phyloP scores from a whole-genome alignment of 2,329 filamentous ascomycete genomes.

The Ascochyta koolunga region DNA sequence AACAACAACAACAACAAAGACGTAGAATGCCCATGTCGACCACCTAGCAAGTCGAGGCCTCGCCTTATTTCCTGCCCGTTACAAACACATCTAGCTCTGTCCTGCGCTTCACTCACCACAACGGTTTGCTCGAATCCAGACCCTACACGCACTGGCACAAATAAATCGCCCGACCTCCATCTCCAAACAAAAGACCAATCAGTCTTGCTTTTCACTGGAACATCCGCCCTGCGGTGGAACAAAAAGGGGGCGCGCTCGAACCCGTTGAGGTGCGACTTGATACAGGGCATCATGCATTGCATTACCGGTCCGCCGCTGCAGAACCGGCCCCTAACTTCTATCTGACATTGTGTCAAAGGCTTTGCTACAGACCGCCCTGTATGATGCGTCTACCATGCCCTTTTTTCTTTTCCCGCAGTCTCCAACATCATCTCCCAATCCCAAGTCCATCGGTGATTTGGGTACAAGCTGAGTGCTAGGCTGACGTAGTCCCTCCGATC shows the following conservation, averaged over 20 bases:
- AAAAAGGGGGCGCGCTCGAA: slow-evolving; percentile 1
- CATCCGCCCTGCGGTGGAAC: slow-evolving; percentile 13
- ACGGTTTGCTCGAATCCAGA: not conserved
- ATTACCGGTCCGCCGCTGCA: not conserved
- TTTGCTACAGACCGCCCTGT: not conserved
- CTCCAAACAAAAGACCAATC: slow-evolving; percentile 8
- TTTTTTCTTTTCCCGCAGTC: slow-evolving; percentile 1
- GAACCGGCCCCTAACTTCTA: not conserved
- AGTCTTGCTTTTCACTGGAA: not conserved
- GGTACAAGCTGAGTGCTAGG: not conserved
- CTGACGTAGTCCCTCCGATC: slow-evolving; percentile 11
- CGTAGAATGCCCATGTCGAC: not conserved
- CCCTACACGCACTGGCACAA: slow-evolving; percentile 1
- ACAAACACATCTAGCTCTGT: not conserved
- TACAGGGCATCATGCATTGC: slow-evolving; percentile 8
- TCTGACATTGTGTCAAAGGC: not conserved
- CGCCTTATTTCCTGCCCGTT: not conserved
- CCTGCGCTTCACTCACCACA: not conserved
- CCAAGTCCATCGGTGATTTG: slow-evolving; percentile 3
- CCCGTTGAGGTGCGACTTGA: slow-evolving; percentile 13
- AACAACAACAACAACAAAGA: no score
- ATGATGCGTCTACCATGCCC: not conserved
- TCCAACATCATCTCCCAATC: not conserved
- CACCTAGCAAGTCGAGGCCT: no score
- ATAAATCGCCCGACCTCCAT: not conserved